Evolutionary conservation across 257 asterid species (phyloP), one percentile per base, ranked within the genome.

Genomic region (Solanum dulcamara): DNA sequence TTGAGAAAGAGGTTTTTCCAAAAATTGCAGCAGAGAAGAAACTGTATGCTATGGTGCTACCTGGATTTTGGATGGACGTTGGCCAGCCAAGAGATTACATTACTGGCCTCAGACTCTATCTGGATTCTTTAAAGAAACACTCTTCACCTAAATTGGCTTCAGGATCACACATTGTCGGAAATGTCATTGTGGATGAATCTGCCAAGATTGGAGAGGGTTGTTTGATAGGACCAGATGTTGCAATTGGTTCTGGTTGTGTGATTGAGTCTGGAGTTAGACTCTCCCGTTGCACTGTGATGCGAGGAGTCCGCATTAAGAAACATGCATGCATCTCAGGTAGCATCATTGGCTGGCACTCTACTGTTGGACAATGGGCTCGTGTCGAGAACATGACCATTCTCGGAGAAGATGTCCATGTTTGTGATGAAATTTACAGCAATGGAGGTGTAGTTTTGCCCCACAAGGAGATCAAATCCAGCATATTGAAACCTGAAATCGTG

Each of bases 51-150:
- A 94, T 92, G 97, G 92, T 92, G 84, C 89, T 94, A n/a, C 92
- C 96, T 0, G 97, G 97, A 6, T 94, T 94, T 60, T 94, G 96
- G 97, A 94, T 92, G 97, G 97, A 94, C 93, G 88, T 94, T 28
- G 97, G 97, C 9, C 98, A 94, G 86, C 98, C 98, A 38, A 91
- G 89, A 88, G 97, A 93, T 79, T 93, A 93, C 91, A 91, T 92
- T 55, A 89, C 91, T 1, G 96, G 97, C 75, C 92, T 93, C 66
- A 87, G 94, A 86, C 95, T 93, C 86, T 93, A 92, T 88, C 74
- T 93, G 80, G 95, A 92, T 35, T 92, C 94, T 42, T 88, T 93
- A 64, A 87, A 84, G 74, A 91, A 92, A 89, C 84, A 84, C 35
- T 85, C 93, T 9, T 89, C 96, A 57, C 88, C 92, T 9, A 90